Conservation (phyloP, 495 filamentous ascomycete species). For the Sphaerosporella brunnea region DNA sequence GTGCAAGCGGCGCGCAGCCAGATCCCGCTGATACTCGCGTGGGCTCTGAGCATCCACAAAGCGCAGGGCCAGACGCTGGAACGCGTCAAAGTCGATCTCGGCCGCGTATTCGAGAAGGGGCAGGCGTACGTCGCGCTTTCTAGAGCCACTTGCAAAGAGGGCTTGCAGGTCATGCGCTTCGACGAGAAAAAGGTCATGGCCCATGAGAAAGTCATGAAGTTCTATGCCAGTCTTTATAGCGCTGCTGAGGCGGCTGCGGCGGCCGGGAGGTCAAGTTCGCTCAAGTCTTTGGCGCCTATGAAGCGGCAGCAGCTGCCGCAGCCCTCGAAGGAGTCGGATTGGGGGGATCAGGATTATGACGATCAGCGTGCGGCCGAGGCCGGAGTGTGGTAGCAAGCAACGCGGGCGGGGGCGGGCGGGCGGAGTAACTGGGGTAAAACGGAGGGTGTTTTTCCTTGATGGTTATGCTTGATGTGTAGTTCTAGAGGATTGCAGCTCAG, state of each 20-base stretch:
- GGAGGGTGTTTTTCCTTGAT: no score
- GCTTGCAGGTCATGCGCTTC: constrained; percentile 77
- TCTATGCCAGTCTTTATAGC: constrained; percentile 64
- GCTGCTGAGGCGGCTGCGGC: constrained; percentile 29
- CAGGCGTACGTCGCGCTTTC: constrained; percentile 71
- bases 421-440: no score
- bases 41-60: constrained; percentile 96
- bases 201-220: constrained; percentile 65
- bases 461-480: no score
- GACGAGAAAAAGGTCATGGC: constrained; percentile 87
- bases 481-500: no score
- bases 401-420: no score
- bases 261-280: no score
- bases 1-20: constrained; percentile 69
- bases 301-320: no score
- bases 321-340: no score
- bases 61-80: constrained; percentile 93
- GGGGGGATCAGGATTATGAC: no score
- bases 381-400: no score
- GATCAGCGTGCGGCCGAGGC: no score
- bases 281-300: no score
- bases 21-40: constrained; percentile 77
- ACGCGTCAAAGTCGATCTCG: constrained; percentile 84
- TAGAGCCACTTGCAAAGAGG: constrained; percentile 70
- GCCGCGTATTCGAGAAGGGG: constrained; percentile 85